phyloP scores from a whole-genome alignment of 495 filamentous ascomycete genomes.

The Xylaria venustula region DNA sequence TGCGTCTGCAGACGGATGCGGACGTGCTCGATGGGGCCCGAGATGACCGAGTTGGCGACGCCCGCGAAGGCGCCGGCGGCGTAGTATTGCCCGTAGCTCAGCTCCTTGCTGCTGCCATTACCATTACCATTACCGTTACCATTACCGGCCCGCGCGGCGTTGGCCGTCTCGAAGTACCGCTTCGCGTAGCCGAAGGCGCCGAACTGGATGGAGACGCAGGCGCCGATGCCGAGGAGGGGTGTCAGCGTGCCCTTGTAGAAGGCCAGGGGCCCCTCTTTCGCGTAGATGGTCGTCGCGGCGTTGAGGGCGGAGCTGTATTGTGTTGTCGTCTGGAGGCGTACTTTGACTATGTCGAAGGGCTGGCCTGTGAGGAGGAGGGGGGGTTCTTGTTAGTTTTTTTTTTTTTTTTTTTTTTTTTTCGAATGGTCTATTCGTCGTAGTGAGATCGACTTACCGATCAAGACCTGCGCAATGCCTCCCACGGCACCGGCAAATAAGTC shows the following conservation, averaged over 20 bases:
- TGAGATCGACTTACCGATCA: slow-evolving; percentile 69
- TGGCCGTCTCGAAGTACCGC: slow-evolving; percentile 74
- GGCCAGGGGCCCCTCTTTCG: slow-evolving; percentile 80
- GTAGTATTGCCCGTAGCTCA: slow-evolving; percentile 85
- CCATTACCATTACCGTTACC: too few species aligned
- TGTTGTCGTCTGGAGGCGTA: slow-evolving; percentile 85
- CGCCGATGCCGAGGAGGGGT: slow-evolving; percentile 93
- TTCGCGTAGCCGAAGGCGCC: slow-evolving; percentile 94
- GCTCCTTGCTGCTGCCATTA: slow-evolving; percentile 40
- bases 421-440: neutral
- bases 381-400: too few species aligned
- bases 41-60: slow-evolving; percentile 84
- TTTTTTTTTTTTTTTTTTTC: too few species aligned
- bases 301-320: slow-evolving; percentile 77
- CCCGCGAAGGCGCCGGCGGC: slow-evolving; percentile 88
- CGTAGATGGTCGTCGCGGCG: slow-evolving; percentile 78
- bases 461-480: slow-evolving; percentile 90
- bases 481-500: slow-evolving; percentile 89
- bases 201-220: slow-evolving; percentile 97
- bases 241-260: slow-evolving; percentile 99
- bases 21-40: slow-evolving; percentile 93
- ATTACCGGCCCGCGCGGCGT: slow-evolving; percentile 48
- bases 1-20: slow-evolving; percentile 97
- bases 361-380: slow-evolving; percentile 60
- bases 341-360: slow-evolving; percentile 98